phyloP scores from a whole-genome alignment of 768 basidiomycete genomes.

The Mycena indigotica region DNA sequence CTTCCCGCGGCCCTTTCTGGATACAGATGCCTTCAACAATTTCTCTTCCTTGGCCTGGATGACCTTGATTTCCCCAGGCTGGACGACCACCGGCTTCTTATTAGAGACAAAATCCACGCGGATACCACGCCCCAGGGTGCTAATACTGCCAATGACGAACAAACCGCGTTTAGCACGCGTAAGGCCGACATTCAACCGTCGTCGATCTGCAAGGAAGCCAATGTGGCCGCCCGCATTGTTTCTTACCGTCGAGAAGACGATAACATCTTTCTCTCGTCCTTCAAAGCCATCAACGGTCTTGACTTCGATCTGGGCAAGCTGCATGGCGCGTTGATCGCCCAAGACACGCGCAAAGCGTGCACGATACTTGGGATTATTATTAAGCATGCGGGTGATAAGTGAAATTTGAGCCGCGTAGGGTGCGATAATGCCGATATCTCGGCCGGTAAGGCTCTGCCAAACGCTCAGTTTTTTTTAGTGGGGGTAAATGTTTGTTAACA shows the following conservation, averaged over 20 bases:
- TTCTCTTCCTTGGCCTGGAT: constrained; percentile 20
- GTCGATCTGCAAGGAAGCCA: constrained; percentile 85
- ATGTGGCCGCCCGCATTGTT: constrained; percentile 78
- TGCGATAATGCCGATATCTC: constrained; percentile 89
- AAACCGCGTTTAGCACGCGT: constrained; percentile 87
- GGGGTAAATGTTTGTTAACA: too few relatives aligned
- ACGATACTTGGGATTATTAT: constrained; percentile 51
- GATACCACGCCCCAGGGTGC: constrained; percentile 59
- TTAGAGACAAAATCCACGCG: constrained; percentile 24
- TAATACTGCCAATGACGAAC: constrained; percentile 75
- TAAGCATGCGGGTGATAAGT: constrained; percentile 68
- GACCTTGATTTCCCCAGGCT: constrained; percentile 15
- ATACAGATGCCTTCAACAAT: constrained; percentile 19
- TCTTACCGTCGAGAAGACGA: constrained; percentile 89
- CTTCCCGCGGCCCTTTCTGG: constrained; percentile 12
- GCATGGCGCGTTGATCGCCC: constrained; percentile 65
- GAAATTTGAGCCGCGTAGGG: constrained; percentile 89
- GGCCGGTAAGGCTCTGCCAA: constrained; percentile 61
- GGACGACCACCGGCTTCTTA: constrained; percentile 11
- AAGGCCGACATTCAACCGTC: constrained; percentile 87
- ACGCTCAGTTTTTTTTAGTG: not conserved
- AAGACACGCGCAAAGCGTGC: constrained; percentile 60
- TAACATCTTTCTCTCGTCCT: constrained; percentile 89
- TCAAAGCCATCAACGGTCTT: constrained; percentile 96
- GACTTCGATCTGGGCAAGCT: constrained; percentile 73